These are phyloP conservation scores for Sporothrix pseudoabietina DNA, from an alignment of 2,329 filamentous ascomycete genomes.

Conservation along the genomic window DNA sequence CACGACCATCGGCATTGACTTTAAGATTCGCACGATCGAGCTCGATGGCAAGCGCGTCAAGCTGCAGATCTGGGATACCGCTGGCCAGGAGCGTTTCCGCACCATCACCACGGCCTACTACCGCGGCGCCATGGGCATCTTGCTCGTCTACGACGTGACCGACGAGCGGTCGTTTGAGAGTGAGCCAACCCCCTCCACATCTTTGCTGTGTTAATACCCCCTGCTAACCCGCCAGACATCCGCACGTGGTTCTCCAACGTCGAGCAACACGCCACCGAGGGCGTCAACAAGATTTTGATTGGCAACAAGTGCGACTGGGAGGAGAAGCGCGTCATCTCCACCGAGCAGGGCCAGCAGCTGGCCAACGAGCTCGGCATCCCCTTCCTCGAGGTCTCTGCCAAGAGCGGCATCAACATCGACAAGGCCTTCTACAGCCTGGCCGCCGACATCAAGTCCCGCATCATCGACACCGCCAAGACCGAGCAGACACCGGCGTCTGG, in stretches of 20 bases:
- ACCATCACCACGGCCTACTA: conserved; percentile 99
- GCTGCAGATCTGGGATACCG: conserved; percentile 99
- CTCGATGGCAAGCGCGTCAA: conserved; percentile 98
- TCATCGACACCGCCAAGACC: conserved; percentile 86
- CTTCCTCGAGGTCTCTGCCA: conserved; percentile 97
- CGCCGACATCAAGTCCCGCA: conserved; percentile 95
- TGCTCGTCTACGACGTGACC: conserved; percentile 97
- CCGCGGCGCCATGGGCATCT: conserved; percentile 95
- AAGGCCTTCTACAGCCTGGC: conserved; percentile 97
- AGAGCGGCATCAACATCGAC: conserved; percentile 99
- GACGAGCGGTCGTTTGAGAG: conserved; percentile 95
- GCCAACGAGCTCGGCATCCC: conserved; percentile 96
- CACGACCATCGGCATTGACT: conserved; percentile 99
- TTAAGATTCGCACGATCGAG: conserved; percentile 99
- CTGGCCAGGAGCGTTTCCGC: conserved; percentile 95
- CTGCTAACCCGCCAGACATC: conserved; percentile 68
- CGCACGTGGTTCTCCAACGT: conserved; percentile 99
- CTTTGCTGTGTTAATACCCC: not conserved
- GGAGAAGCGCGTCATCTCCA: conserved; percentile 93
- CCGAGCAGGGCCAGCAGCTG: conserved; percentile 87
- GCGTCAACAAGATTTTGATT: conserved; percentile 99
- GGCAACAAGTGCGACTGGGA: conserved; percentile 99
- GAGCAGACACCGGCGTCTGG: conserved; percentile 62
- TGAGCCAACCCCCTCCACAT: conserved; percentile 50
- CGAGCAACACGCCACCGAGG: conserved; percentile 96